These are phyloP conservation scores for Pyracantha coccinea DNA, from an alignment of 331 rosid species.

Conservation along the genomic window DNA sequence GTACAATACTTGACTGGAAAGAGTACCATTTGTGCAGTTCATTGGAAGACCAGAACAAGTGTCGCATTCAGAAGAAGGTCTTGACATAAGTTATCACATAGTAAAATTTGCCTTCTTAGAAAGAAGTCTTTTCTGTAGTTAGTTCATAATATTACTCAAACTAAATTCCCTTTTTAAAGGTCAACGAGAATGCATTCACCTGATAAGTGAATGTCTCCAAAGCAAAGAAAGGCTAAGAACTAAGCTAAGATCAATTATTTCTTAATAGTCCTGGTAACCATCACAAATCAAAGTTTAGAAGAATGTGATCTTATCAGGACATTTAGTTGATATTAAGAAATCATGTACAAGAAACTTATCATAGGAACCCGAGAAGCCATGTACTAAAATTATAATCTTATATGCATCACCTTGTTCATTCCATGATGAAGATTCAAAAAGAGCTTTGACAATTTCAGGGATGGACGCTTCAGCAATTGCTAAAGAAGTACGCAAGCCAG, in stretches of 20 bases:
- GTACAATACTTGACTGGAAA: background rate
- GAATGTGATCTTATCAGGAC: background rate
- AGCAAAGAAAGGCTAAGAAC: background rate
- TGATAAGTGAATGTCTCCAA: background rate
- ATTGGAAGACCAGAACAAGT: background rate
- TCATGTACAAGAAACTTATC: background rate
- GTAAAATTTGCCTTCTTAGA: background rate
- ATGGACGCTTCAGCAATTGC: constrained; percentile 95
- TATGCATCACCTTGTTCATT: constrained; percentile 59
- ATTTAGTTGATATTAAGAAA: background rate
- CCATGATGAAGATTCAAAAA: constrained; percentile 87
- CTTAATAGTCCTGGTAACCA: background rate
- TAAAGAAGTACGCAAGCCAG: constrained; percentile 83
- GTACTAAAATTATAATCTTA: background rate
- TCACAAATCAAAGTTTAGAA: constrained; percentile 1
- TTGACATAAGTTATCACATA: background rate
- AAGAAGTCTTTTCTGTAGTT: background rate
- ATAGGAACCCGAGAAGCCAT: background rate
- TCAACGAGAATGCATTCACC: background rate
- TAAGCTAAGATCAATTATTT: background rate
- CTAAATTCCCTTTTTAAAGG: background rate
- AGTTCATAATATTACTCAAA: background rate
- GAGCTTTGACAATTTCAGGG: constrained; percentile 73
- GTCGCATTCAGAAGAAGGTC: background rate
- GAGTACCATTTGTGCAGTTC: background rate